Evolutionary conservation across 768 basidiomycete genomes (phyloP), one percentile per base, ranked within the genome.

Genomic region (Roridomyces roridus): DNA sequence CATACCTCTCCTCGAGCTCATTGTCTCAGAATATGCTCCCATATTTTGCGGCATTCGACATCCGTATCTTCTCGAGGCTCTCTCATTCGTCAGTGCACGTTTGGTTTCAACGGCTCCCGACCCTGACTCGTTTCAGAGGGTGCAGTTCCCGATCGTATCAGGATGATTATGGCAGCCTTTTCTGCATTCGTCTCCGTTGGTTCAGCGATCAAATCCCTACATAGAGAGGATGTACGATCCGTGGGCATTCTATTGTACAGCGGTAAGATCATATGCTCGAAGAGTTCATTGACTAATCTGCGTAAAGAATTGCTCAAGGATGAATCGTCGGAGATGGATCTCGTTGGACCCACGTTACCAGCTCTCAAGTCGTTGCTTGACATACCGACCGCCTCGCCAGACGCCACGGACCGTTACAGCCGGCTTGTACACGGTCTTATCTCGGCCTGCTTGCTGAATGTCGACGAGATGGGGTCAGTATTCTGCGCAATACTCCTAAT

Each of bases 391-490:
- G 70, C 72, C 0, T 57, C 77, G 20, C 60, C 76, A 17, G 77
- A 78, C 42, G 79, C 72, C 15, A 73, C 72, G 36, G 81, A 83
- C 20, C 77, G 80, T 52, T 92, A 86, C 64, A 79, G 78, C 14
- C 80, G 80, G 6, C 69, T 89, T 15, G 73, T 92, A 0, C 90
- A 96, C 67, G 91, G 92, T 18, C 71, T 97, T 18, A 74, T 98
- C n/a, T 96, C 93, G 0, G 82, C 88, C 0, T 94, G 92, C 66
- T 73, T 98, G 29, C 76, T 88, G 44, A 91, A 96, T 67, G 80
- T 98, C 21, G 96, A 98, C 66, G 91, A 88, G 58, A 94, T 97
- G 89, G 84, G 94, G 94, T 94, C 46, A 57, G 86, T 61, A 20
- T 15, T 14, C 34, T 14, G 3, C 53, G 34, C 24, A 41, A 34